These are phyloP conservation scores for Martensiomyces pterosporus DNA, from an alignment of 192 early-diverging fungal species.

Conservation along the genomic window DNA sequence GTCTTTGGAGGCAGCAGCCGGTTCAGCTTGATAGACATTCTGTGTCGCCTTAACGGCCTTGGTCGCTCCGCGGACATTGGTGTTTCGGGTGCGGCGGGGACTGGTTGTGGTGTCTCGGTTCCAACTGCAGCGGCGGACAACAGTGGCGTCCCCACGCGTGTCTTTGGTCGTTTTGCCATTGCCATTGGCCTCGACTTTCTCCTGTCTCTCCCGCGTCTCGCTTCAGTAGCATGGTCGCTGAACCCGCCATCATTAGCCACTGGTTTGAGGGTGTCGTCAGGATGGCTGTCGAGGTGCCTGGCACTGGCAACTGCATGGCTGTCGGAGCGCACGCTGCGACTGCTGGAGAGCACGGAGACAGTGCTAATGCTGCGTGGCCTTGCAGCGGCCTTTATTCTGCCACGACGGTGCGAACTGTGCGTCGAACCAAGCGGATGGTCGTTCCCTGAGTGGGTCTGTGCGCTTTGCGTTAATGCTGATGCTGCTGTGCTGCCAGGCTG, in stretches of 20 bases:
- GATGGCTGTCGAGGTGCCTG: not conserved
- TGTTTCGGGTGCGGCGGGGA: too few relatives aligned
- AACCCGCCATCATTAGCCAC: conserved; percentile 6
- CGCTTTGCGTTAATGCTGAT: too few relatives aligned
- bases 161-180: not conserved
- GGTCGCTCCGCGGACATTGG: too few relatives aligned
- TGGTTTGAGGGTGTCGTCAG: not conserved
- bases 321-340: conserved; percentile 3
- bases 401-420: not conserved
- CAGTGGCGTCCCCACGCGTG: not conserved
- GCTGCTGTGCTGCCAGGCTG: not conserved
- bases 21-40: conserved; percentile 21
- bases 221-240: conserved; percentile 5
- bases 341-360: not conserved
- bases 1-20: conserved; percentile 23
- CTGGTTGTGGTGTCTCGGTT: too few relatives aligned
- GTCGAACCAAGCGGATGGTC: too few relatives aligned
- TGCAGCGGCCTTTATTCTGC: conserved; percentile 1
- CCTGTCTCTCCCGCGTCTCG: conserved; percentile 1
- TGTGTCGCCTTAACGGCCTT: not conserved
- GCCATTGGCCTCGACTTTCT: not conserved
- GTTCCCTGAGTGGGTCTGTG: too few relatives aligned
- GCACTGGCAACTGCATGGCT: not conserved
- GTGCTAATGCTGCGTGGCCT: conserved; percentile 1
- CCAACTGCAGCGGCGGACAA: too few relatives aligned